These are phyloP conservation scores for Cytospora paraplurivora DNA, from an alignment of 2,329 filamentous ascomycete genomes.

Conservation along the genomic window DNA sequence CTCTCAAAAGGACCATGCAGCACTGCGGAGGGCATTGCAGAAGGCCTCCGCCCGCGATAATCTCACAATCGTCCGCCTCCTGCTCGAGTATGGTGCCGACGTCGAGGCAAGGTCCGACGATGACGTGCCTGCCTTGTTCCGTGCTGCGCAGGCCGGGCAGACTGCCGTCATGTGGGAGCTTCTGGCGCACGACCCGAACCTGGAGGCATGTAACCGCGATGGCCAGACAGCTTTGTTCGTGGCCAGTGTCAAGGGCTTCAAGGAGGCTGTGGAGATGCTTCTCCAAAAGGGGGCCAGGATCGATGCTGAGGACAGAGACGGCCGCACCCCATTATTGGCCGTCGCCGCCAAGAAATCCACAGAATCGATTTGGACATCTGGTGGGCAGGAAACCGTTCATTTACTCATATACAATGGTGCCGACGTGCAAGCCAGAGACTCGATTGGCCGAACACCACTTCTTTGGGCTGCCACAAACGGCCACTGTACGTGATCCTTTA, in stretches of 20 bases:
- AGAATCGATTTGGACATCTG: slow-evolving; percentile 39
- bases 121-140: slow-evolving; percentile 42
- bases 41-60: slow-evolving; percentile 43
- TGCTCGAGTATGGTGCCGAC: slow-evolving; percentile 43
- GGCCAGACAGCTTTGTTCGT: slow-evolving; percentile 43
- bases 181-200: slow-evolving; percentile 38
- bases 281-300: slow-evolving; percentile 38
- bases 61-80: slow-evolving; percentile 41
- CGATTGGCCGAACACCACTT: slow-evolving; percentile 55
- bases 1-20: slow-evolving; percentile 39
- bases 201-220: slow-evolving; percentile 37
- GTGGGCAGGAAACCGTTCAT: slow-evolving; percentile 41
- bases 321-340: slow-evolving; percentile 41
- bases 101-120: slow-evolving; percentile 39
- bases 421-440: slow-evolving; percentile 44
- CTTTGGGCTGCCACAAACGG: slow-evolving; percentile 62
- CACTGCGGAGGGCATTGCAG: slow-evolving; percentile 43
- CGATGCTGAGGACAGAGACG: slow-evolving; percentile 41
- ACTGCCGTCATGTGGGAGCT: slow-evolving; percentile 39
- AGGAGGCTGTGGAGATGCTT: slow-evolving; percentile 38
- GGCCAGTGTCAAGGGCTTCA: slow-evolving; percentile 40
- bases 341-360: slow-evolving; percentile 41
- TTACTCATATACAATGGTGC: slow-evolving; percentile 42
- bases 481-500: slow-evolving; percentile 40
- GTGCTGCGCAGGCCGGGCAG: slow-evolving; percentile 43